Evolutionary conservation across 352 stramenopile species (phyloP), one percentile per base, ranked within the genome.

Genomic region (Phytophthora crassamura): DNA sequence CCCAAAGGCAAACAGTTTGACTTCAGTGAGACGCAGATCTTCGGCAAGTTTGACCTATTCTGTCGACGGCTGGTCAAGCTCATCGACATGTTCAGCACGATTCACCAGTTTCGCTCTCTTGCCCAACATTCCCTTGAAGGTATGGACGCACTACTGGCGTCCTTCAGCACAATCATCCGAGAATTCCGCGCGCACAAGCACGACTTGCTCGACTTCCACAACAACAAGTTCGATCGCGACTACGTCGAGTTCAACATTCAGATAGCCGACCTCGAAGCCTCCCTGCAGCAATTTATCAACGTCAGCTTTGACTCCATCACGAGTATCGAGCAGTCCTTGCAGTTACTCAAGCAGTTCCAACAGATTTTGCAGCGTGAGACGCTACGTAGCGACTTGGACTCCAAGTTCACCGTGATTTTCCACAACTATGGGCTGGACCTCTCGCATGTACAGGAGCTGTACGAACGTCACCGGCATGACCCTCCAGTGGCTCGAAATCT

Each of bases 191-290:
- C 71, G 25, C 82, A 93, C 61, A 89, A 91, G 53, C 88, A 97
- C 64, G 88, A 97, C 51, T 52, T 97, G 30, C 73, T 97, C 1
- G 89, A 96, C 59, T 97, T 86, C 66, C 77, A 94, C 72, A 91
- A 91, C 70, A 95, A 95, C 65, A 94, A 95, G 56, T 98, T 98
- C 55, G 93, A 98, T 46, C 77, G 93, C 12, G 94, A 98, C 64
- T 98, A 98, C 59, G 88, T 98, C 8, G 90, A 98, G 53, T 98
- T 98, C 72, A 98, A 98, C 57, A 96, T 98, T 46, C 84, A 92
- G 57, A 95, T 97, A 41, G 85, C 86, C 0, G 90, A 97, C 51
- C 77, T 97, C 8, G 90, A 97, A 72, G 78, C 83, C 0, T 89
- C 75, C 6, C 74, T 97, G 18, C 89, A 97, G 75, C 86, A 96